Conservation (phyloP, 1,139 yeast species). For the Saccharomyces pastorianus region DNA sequence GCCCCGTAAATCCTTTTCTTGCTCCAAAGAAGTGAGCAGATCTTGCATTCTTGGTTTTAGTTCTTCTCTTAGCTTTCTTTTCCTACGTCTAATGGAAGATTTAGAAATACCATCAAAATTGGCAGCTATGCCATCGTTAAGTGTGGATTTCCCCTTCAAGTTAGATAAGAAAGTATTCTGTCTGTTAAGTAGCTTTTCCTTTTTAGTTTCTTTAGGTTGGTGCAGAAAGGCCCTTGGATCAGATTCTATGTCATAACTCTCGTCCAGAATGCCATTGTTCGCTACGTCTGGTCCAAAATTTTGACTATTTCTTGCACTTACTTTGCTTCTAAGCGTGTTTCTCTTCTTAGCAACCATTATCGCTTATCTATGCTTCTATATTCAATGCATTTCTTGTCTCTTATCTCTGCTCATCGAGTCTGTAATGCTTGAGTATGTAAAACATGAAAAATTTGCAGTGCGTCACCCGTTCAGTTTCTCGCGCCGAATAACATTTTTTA, state of each 20-base stretch:
- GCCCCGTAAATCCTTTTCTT: conserved; percentile 29
- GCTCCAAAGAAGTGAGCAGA: conserved; percentile 43
- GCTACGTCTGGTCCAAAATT: conserved; percentile 7
- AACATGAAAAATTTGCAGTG: background rate
- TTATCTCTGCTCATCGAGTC: background rate
- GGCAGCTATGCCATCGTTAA: conserved; percentile 6
- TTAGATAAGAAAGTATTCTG: conserved; percentile 30
- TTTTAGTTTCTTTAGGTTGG: conserved; percentile 46
- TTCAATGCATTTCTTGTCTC: background rate
- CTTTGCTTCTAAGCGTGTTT: conserved; percentile 40
- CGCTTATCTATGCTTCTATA: background rate
- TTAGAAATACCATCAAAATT: conserved; percentile 45
- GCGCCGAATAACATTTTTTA: background rate
- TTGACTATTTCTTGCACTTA: conserved; percentile 21
- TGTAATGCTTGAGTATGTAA: background rate
- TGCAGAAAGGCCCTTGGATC: conserved; percentile 49
- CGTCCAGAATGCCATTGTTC: conserved; percentile 12
- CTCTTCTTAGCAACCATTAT: conserved; percentile 41
- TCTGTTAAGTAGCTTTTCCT: conserved; percentile 41
- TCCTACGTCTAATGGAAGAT: conserved; percentile 56
- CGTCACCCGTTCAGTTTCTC: background rate
- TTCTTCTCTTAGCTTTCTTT: conserved; percentile 54
- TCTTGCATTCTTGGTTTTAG: conserved; percentile 62
- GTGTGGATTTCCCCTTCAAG: conserved; percentile 33
- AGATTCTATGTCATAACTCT: conserved; percentile 4